These are phyloP conservation scores for Solanum etuberosum DNA, from an alignment of 257 asterid species.

Conservation along the genomic window DNA sequence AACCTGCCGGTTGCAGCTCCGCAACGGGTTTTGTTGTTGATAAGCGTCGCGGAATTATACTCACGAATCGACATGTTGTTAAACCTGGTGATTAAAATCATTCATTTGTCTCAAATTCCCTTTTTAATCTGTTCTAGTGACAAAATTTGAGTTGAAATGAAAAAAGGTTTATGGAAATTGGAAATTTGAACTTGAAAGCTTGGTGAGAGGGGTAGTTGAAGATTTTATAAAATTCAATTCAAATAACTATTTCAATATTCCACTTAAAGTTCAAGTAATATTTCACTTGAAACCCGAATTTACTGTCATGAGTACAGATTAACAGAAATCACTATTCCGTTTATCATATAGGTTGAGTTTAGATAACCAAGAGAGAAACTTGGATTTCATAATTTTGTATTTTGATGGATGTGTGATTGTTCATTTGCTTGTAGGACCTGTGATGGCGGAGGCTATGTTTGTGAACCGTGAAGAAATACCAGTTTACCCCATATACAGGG, in stretches of 20 bases:
- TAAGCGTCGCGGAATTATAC: constrained; percentile 87
- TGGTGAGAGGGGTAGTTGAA: neutral
- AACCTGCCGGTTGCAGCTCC: constrained; percentile 83
- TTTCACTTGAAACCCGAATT: neutral
- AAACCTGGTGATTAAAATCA: constrained; percentile 50
- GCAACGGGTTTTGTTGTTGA: constrained; percentile 97
- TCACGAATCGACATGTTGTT: constrained; percentile 94
- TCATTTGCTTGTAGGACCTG: constrained; percentile 54
- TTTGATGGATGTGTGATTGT: neutral
- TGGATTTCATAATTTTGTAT: neutral
- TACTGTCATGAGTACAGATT: neutral
- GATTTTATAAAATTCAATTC: neutral
- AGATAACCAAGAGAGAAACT: neutral
- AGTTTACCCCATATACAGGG: constrained; percentile 84
- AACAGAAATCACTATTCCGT: neutral
- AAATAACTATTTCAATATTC: neutral
- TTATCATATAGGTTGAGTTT: neutral
- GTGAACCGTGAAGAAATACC: constrained; percentile 94
- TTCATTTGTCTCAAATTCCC: neutral
- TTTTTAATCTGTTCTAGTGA: neutral
- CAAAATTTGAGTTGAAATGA: neutral
- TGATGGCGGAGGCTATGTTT: constrained; percentile 96
- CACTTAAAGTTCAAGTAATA: neutral
- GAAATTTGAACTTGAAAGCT: neutral
- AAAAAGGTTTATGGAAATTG: neutral